Evolutionary conservation across 306 rosid species (phyloP).

Genomic region (Vachellia collinsii): DNA sequence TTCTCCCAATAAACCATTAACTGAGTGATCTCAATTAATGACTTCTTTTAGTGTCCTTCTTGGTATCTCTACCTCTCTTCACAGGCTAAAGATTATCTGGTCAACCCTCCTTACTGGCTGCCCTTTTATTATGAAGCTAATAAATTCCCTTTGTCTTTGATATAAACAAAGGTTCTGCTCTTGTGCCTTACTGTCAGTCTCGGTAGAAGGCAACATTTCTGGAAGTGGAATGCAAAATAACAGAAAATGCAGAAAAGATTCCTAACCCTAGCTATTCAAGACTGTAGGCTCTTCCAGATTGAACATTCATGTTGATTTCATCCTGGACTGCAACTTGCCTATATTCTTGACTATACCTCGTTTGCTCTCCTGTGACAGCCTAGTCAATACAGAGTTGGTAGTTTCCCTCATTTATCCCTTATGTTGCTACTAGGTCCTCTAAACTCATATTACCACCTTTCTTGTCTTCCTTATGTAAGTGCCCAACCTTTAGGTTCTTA

Average conservation of each 20-base stretch:
- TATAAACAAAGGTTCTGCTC: neutral
- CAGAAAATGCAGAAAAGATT: neutral
- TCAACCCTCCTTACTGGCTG: neutral
- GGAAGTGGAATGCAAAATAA: neutral
- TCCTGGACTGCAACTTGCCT: neutral
- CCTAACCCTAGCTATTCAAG: neutral
- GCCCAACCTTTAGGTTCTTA: neutral
- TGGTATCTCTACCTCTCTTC: neutral
- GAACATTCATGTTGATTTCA: neutral
- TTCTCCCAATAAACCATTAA: neutral
- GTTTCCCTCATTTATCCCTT: neutral
- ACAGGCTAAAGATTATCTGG: neutral
- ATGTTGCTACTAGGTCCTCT: neutral
- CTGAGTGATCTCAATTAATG: neutral
- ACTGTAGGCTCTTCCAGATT: neutral
- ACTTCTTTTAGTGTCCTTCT: neutral
- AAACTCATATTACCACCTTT: neutral
- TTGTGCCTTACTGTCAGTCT: neutral
- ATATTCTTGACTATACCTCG: neutral
- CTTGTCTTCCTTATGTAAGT: neutral
- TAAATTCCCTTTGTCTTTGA: neutral
- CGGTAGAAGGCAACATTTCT: neutral
- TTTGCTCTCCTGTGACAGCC: neutral
- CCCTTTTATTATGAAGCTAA: neutral
- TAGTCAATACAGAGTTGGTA: neutral